Evolutionary conservation across 1,284 basidiomycete species (phyloP), one percentile per base, ranked within the genome.

Genomic region (Mycosarcoma maydis): DNA sequence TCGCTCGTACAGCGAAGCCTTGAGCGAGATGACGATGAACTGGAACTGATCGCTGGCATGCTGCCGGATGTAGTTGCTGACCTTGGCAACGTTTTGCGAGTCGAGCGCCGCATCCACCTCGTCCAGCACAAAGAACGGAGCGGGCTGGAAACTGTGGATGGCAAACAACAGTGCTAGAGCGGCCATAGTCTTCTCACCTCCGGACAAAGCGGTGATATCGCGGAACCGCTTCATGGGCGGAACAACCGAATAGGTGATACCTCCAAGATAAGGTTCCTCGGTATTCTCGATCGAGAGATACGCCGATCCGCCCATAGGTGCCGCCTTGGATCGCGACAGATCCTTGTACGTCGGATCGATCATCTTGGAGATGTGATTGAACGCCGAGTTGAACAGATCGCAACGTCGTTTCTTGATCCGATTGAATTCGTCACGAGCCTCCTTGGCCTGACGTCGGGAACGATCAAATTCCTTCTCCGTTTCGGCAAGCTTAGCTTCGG

Each of bases 311-410:
- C 95, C 96, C 86, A 92, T 91, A 0, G 92, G 93, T 2, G 92
- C 88, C 3, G 91, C 90, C 76, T 91, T 92, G 27, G 92, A 93
- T 82, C 94, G 96, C 0, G 96, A 98, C 20, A 98, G 87, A 68
- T 98, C 94, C 83, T 98, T 98, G 85, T 99, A 99, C 2, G 98
- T 93, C 70, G 90, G 86, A 81, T 98, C 94, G 73, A 99, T 98
- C 44, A 88, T 87, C 62, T 92, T 90, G 7, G 93, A 92, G 61
- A 99, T 98, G 80, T 99, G 94, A 65, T 89, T 90, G 84, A 94
- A 99, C 0, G 96, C 95, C 74, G 90, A 91, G 85, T 95, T 94
- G 86, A 98, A 98, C 32, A 96, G 83, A 65, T 98, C 92, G 62
- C 73, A 69, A 8, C 80, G 75, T 24, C 61, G 59, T 81, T 89